Evolutionary conservation across 1,139 yeast genomes (phyloP).

Genomic region (Candida labiduridarum): DNA sequence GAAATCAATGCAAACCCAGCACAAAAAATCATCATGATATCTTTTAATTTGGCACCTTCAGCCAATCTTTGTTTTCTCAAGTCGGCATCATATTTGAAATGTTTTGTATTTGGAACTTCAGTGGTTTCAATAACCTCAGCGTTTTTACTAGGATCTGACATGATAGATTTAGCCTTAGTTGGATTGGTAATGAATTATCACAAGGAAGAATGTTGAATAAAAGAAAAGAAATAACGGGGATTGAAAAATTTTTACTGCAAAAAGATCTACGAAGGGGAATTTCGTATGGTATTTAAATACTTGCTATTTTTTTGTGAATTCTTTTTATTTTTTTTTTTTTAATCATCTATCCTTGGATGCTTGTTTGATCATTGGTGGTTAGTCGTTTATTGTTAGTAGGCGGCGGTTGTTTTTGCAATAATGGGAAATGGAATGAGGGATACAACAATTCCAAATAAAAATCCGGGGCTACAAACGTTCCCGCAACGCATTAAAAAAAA

Average conservation of each 20-base stretch:
- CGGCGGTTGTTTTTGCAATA: neutral
- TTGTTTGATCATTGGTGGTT: neutral
- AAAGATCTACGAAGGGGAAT: too few relatives aligned
- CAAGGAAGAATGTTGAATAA: too few relatives aligned
- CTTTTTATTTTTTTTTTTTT: too few relatives aligned
- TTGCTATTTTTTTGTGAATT: too few relatives aligned
- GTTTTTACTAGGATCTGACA: constrained; percentile 7
- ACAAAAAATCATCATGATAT: constrained; percentile 40
- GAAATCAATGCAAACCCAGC: constrained; percentile 56
- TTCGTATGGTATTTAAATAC: too few relatives aligned
- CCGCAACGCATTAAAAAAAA: too few relatives aligned
- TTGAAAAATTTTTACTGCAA: neutral
- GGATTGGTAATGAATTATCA: too few relatives aligned
- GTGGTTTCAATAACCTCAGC: constrained; percentile 11
- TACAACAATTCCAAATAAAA: too few relatives aligned
- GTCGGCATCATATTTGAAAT: constrained; percentile 37
- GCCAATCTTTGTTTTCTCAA: constrained; percentile 33
- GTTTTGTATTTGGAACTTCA: constrained; percentile 11
- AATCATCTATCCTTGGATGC: too few relatives aligned
- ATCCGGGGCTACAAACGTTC: too few relatives aligned
- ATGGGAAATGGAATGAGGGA: neutral
- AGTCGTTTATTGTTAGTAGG: neutral
- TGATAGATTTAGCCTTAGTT: neutral
- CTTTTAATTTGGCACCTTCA: constrained; percentile 30
- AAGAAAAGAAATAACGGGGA: too few relatives aligned